Conservation (phyloP, 2,329 filamentous ascomycete genomes). For the Hypoxylon sp. region DNA sequence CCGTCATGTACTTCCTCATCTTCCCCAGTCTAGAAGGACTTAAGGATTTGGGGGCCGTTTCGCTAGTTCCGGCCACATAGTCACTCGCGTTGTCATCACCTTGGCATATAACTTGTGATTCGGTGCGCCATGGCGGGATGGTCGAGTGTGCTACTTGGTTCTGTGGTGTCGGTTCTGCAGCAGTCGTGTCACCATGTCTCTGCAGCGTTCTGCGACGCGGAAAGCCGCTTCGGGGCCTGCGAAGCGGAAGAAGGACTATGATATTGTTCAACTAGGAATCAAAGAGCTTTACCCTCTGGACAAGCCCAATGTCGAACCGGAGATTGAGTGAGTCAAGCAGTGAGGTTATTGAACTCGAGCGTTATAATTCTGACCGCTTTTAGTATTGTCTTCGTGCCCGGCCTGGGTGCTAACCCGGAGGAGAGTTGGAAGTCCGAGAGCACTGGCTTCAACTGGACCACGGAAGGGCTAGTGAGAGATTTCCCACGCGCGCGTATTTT, state of each 20-base stretch:
- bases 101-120: conserved; percentile 29
- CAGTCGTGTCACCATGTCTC: conserved; percentile 46
- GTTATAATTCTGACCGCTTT: conserved; percentile 30
- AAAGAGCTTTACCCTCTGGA: conserved; percentile 57
- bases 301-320: conserved; percentile 50
- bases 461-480: conserved; percentile 57
- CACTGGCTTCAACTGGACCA: conserved; percentile 60
- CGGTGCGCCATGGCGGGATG: conserved; percentile 23
- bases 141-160: conserved; percentile 21
- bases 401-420: conserved; percentile 58
- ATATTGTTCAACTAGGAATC: conserved; percentile 58
- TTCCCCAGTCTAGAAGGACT: neutral
- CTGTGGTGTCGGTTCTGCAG: conserved; percentile 15
- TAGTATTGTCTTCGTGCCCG: conserved; percentile 60
- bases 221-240: conserved; percentile 46
- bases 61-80: conserved; percentile 3
- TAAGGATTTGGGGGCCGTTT: conserved; percentile 25
- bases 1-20: conserved; percentile 18
- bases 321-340: conserved; percentile 55
- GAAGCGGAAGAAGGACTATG: conserved; percentile 55
- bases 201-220: conserved; percentile 49
- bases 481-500: conserved; percentile 59
- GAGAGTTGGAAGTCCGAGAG: conserved; percentile 58
- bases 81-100: neutral
- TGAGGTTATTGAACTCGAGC: neutral